These are phyloP conservation scores for Rhizophlyctis rosea DNA, from an alignment of 192 early-diverging fungal species.

Conservation along the genomic window DNA sequence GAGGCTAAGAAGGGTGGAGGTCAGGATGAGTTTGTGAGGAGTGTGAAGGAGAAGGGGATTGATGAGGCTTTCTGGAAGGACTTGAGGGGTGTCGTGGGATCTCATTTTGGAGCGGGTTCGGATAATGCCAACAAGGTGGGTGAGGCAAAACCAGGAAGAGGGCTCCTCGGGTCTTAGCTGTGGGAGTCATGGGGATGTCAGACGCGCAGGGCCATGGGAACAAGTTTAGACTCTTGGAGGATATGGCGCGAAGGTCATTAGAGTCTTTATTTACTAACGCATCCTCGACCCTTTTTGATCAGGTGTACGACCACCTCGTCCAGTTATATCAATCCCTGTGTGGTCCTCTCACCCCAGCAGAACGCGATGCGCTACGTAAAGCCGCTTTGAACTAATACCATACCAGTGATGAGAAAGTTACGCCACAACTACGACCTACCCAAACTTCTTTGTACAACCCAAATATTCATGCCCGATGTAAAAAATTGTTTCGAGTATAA, in stretches of 20 bases:
- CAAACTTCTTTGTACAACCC: no score
- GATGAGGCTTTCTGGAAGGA: slow-evolving; percentile 19
- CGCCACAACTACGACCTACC: no score
- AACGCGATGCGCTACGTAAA: slow-evolving; percentile 22
- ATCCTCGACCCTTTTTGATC: background rate
- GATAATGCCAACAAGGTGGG: no score
- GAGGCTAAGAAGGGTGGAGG: background rate
- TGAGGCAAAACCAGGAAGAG: no score
- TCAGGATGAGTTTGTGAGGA: background rate
- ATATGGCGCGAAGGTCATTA: background rate
- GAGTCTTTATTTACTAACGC: background rate
- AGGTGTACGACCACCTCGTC: slow-evolving; percentile 24
- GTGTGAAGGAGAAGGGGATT: slow-evolving; percentile 2
- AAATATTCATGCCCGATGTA: no score
- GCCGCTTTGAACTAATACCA: no score
- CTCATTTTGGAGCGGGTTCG: slow-evolving; percentile 5
- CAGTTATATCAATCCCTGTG: slow-evolving; percentile 26
- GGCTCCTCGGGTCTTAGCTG: no score
- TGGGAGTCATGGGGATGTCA: background rate
- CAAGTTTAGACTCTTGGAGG: slow-evolving; percentile 11
- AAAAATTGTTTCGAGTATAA: no score
- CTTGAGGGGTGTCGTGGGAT: slow-evolving; percentile 4
- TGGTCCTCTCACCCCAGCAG: slow-evolving; percentile 9
- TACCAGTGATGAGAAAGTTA: no score
- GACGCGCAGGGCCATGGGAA: background rate